Conservation (phyloP, 441 rosid genomes). For the Kokia cookei region DNA sequence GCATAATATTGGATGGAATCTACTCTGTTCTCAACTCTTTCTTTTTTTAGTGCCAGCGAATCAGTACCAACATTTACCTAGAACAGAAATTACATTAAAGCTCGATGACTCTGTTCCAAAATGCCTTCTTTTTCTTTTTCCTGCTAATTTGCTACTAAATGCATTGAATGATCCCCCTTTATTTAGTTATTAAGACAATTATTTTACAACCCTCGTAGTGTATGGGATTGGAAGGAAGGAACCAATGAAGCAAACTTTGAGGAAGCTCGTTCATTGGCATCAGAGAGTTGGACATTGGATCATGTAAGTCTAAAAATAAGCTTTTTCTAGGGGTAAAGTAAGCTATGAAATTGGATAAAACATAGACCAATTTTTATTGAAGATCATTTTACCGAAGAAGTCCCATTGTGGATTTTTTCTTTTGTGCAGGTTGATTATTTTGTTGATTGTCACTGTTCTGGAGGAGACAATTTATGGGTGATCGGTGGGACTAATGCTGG, state of each 20-base stretch:
- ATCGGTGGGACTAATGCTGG: constrained; percentile 84
- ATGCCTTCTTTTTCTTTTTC: neutral
- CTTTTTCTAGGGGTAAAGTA: neutral
- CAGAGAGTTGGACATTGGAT: constrained; percentile 66
- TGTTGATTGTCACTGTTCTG: constrained; percentile 72
- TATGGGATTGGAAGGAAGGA: constrained; percentile 82
- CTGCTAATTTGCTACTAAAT: neutral
- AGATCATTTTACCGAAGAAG: neutral
- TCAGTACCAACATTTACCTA: neutral
- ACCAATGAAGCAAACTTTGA: constrained; percentile 52
- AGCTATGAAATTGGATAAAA: neutral
- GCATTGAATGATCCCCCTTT: neutral
- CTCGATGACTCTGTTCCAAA: neutral
- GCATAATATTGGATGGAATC: neutral
- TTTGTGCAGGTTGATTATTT: constrained; percentile 80
- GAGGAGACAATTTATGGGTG: constrained; percentile 74
- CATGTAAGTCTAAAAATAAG: constrained; percentile 33
- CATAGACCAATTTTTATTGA: neutral
- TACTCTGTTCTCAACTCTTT: neutral
- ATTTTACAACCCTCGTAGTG: constrained; percentile 26
- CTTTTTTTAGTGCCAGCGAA: neutral
- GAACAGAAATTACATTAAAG: neutral
- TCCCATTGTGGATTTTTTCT: neutral
- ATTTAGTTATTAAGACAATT: neutral
- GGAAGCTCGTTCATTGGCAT: constrained; percentile 79